Percentiles rank a stretch among this genome's conserved stretches.
These are phyloP conservation scores for Ottelia alismoides DNA, from an alignment of 106 monocot species.

Conservation along the genomic window DNA sequence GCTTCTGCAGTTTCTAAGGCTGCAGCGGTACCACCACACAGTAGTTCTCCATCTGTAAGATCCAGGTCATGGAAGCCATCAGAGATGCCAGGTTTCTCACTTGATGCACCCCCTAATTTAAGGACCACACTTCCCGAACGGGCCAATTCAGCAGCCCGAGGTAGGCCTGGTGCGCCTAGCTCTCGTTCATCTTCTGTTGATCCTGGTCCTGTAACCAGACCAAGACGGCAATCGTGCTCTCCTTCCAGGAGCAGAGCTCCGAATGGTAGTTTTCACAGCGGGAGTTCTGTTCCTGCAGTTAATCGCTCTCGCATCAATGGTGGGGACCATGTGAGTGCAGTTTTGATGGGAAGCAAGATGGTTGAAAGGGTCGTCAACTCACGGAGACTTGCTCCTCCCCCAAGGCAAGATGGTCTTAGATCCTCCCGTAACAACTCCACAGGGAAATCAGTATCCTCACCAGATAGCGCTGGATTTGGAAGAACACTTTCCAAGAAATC, in stretches of 20 bases:
- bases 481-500: conserved; percentile 59
- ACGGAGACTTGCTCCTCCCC: conserved; percentile 69
- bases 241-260: conserved; percentile 64
- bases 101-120: conserved; percentile 58
- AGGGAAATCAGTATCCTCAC: conserved; percentile 24
- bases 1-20: background rate
- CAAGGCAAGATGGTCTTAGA: conserved; percentile 39
- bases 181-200: conserved; percentile 63
- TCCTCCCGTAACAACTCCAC: conserved; percentile 7
- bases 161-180: conserved; percentile 53
- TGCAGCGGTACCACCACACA: conserved; percentile 16
- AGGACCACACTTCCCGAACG: conserved; percentile 65
- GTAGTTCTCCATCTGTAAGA: conserved; percentile 52
- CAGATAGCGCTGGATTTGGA: conserved; percentile 56
- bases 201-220: conserved; percentile 20
- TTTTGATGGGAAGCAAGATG: conserved; percentile 74
- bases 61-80: conserved; percentile 71
- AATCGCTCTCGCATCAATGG: conserved; percentile 25
- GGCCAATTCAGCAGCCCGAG: conserved; percentile 56
- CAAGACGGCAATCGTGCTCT: conserved; percentile 68
- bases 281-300: conserved; percentile 38
- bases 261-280: conserved; percentile 26
- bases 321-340: conserved; percentile 36
- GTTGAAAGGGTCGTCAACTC: conserved; percentile 63
- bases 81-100: conserved; percentile 62